Evolutionary conservation across 129 eudicot species (phyloP).

Genomic region (Tagetes erecta): DNA sequence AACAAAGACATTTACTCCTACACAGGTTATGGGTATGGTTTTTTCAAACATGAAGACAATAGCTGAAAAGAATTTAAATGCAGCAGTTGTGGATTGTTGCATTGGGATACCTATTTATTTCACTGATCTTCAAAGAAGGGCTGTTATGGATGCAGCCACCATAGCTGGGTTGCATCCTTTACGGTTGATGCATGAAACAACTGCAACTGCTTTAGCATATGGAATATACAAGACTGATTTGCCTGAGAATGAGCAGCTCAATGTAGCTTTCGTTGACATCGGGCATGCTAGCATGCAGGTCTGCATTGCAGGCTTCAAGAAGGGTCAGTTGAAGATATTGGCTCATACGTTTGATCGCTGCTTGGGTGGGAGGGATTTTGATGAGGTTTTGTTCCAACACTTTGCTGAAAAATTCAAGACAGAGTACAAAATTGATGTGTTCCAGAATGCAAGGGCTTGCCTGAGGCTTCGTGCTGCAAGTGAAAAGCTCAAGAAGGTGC

Average conservation of each 20-base stretch:
- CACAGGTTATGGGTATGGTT: constrained; percentile 89
- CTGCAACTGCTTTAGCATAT: constrained; percentile 93
- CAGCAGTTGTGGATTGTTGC: constrained; percentile 93
- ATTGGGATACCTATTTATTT: constrained; percentile 88
- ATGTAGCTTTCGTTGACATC: constrained; percentile 86
- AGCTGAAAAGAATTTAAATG: constrained; percentile 80
- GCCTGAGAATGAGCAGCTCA: constrained; percentile 81
- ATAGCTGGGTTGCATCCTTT: constrained; percentile 95
- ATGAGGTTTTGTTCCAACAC: constrained; percentile 79
- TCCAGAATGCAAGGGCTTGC: too few relatives aligned
- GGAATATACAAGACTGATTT: constrained; percentile 93
- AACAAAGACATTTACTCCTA: constrained; percentile 70
- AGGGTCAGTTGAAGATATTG: constrained; percentile 79
- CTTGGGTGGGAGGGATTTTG: constrained; percentile 90
- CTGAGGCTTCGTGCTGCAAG: too few relatives aligned
- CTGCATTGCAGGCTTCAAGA: constrained; percentile 89
- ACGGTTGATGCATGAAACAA: constrained; percentile 85
- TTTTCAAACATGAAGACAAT: constrained; percentile 76
- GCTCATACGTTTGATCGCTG: constrained; percentile 79
- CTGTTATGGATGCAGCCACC: constrained; percentile 83
- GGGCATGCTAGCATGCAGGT: constrained; percentile 99
- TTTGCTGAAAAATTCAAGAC: constrained; percentile 81
- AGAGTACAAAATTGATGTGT: constrained; percentile 80
- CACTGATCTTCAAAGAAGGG: constrained; percentile 91
- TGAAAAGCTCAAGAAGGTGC: too few relatives aligned